Conservation (phyloP, 148 eudicot genomes). For the Dysphania ambrosioides region DNA sequence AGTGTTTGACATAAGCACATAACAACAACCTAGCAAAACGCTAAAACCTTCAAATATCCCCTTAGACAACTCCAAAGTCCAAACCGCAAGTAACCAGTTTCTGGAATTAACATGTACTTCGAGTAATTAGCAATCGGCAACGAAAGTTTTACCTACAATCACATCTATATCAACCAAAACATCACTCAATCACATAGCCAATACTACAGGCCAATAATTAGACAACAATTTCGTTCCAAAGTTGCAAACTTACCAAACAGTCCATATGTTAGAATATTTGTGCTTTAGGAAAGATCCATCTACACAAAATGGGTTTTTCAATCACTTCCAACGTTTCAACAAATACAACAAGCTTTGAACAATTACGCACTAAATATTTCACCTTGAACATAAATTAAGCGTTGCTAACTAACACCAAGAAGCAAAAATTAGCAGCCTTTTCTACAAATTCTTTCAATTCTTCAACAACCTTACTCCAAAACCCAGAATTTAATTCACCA, state of each 20-base stretch:
- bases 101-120: background rate
- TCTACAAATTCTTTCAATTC: background rate
- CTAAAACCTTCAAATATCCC: background rate
- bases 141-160: too few species aligned
- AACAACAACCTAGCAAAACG: background rate
- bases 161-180: constrained; percentile 8
- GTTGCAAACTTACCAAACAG: background rate
- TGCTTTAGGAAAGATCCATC: background rate
- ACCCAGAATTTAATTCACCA: background rate
- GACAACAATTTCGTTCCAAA: background rate
- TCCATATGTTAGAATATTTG: background rate
- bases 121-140: background rate
- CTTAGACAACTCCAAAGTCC: background rate
- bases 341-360: background rate
- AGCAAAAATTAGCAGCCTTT: background rate
- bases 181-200: background rate
- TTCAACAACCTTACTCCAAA: background rate
- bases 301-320: background rate
- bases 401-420: background rate
- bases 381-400: background rate
- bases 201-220: background rate
- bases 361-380: constrained; percentile 5
- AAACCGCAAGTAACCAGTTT: too few species aligned
- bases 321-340: constrained; percentile 5
- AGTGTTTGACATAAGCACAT: background rate